phyloP scores from a whole-genome alignment of 1,284 basidiomycete species.

The Agaricales sp. region DNA sequence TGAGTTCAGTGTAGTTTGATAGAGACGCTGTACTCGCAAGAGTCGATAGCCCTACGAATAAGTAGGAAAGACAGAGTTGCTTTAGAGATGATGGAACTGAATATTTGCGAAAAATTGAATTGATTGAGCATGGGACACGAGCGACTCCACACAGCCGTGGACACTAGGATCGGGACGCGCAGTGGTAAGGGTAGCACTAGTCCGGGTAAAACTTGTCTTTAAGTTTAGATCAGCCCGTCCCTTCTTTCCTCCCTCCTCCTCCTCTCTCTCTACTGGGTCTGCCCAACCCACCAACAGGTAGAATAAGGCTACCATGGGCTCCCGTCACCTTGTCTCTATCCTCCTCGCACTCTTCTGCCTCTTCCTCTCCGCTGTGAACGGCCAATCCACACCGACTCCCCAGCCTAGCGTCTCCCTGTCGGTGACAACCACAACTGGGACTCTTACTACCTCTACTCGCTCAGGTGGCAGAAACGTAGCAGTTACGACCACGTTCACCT shows the following conservation, averaged over 20 bases:
- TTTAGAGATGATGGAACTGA: too few relatives aligned
- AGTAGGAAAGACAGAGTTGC: too few relatives aligned
- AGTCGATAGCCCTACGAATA: too few relatives aligned
- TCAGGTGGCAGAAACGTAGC: constrained; percentile 36
- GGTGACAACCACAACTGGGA: constrained; percentile 35
- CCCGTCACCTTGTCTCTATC: constrained; percentile 9
- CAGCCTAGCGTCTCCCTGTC: constrained; percentile 30
- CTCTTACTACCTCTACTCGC: constrained; percentile 35
- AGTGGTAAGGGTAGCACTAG: too few relatives aligned
- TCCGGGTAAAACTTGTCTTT: too few relatives aligned
- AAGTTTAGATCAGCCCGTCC: constrained; percentile 3
- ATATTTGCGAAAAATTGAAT: too few relatives aligned
- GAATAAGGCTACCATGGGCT: constrained; percentile 7
- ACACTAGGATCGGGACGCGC: too few relatives aligned
- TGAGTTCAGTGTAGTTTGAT: too few relatives aligned
- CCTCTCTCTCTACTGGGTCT: constrained; percentile 4
- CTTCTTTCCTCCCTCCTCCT: constrained; percentile 3
- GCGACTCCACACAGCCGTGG: too few relatives aligned
- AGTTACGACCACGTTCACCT: constrained; percentile 43
- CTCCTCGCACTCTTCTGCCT: constrained; percentile 10
- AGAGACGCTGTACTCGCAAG: too few relatives aligned
- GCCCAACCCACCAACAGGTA: constrained; percentile 3
- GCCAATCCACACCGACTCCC: constrained; percentile 11
- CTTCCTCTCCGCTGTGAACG: constrained; percentile 11
- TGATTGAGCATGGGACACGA: too few relatives aligned